These are phyloP conservation scores for Aspergillus hortae DNA, from an alignment of 2,329 filamentous ascomycete genomes.

Conservation along the genomic window DNA sequence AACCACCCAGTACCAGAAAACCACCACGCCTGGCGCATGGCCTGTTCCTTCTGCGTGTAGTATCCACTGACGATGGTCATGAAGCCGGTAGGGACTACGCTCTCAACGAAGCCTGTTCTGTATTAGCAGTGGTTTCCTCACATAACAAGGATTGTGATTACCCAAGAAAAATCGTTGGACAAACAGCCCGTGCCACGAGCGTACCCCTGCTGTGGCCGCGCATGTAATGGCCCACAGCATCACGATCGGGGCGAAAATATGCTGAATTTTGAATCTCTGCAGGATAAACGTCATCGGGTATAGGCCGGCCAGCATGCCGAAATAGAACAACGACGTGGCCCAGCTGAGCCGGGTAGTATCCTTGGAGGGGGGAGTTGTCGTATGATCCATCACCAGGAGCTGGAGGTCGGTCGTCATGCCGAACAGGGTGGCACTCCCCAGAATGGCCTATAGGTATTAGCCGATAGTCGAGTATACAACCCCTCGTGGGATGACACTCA, in stretches of 20 bases:
- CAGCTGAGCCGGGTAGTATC: conserved; percentile 68
- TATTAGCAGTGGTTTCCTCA: not conserved
- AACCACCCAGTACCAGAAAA: conserved; percentile 57
- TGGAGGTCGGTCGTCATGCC: conserved; percentile 69
- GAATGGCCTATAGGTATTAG: conserved; percentile 54
- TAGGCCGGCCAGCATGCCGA: conserved; percentile 70
- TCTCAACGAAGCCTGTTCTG: conserved; percentile 53
- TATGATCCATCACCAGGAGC: conserved; percentile 54
- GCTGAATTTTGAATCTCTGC: conserved; percentile 64
- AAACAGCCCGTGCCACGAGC: conserved; percentile 60
- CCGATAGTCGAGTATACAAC: not conserved
- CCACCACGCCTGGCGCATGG: conserved; percentile 65
- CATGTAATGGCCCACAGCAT: conserved; percentile 65
- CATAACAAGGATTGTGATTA: conserved; percentile 5
- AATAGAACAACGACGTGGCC: conserved; percentile 78
- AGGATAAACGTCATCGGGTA: conserved; percentile 71
- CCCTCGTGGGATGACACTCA: conserved; percentile 16
- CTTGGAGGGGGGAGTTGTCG: conserved; percentile 52
- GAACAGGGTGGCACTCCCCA: conserved; percentile 69
- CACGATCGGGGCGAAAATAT: conserved; percentile 54
- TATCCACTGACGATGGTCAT: conserved; percentile 61
- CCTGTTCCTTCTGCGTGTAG: conserved; percentile 65
- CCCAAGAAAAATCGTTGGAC: conserved; percentile 62
- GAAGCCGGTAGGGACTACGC: conserved; percentile 63
- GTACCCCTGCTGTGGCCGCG: conserved; percentile 66